Base-by-base conservation (phyloP, 2,329 filamentous ascomycete species). In the Epichloe sp. region DNA sequence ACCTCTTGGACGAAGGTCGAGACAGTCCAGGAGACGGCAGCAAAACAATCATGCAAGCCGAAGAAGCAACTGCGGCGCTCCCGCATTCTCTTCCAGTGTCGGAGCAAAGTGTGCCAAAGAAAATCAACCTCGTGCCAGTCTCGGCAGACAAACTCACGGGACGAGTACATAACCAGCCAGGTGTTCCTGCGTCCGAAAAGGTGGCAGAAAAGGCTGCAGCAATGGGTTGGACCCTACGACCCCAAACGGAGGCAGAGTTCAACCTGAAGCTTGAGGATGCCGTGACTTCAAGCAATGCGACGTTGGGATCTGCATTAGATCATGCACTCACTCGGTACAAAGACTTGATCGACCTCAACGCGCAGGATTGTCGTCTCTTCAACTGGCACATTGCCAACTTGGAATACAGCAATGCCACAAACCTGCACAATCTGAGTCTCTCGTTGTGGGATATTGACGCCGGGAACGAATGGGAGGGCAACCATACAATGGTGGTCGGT, bases 331-430 rank as follows among this genome's bases (percentile, higher is more conserved):
- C 77, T 17, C 90, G 97, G 65, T 98, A 95, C 64, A 84, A 86
- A 60, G 75, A 78, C 35, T 78, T 98, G 47, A 77, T 97, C 31
- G 84, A 95, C 53, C 71, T 98, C 49, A 87, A 82, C 14, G 79
- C 90, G 1, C 86, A 88, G 62, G 93, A 98, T 61, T 83, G 95
- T 67, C 81, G 93, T 44, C 74, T 98, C 15, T 77, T 97, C 61
- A 98, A 96, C 62, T 98, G 93, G 93, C 94, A 98, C 67, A 86
- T 96, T 65, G 94, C 94, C 57, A 98, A 98, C 63, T 76, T 98
- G 14, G 93, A 98, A 67, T 98, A 98, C 63, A 94, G 91, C 55
- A 98, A 97, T 65, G 93, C 93, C 2, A 87, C 83, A 2, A 94
- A 89, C 57, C 82, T 95, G 50, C 83, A 86, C 57, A 85, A 86